Conservation (phyloP, 179 eudicot species). For the Corrigiola litoralis region DNA sequence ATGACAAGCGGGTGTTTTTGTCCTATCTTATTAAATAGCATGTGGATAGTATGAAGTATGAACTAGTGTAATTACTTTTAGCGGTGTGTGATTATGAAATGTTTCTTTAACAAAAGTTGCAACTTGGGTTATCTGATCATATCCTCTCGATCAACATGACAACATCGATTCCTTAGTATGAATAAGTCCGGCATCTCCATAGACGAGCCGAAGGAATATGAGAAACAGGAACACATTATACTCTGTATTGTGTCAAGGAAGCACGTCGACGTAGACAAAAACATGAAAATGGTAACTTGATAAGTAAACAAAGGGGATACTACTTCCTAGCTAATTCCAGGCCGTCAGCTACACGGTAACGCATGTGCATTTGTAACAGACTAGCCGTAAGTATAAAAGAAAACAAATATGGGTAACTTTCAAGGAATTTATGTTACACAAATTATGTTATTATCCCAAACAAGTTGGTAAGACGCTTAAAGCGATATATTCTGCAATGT, state of each 20-base stretch:
- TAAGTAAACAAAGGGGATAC: constrained; percentile 1
- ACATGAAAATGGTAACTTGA: neutral
- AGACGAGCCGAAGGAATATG: no score
- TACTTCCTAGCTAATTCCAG: no score
- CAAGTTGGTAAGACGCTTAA: constrained; percentile 2
- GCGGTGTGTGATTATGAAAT: neutral
- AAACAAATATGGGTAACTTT: no score
- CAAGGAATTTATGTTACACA: constrained; percentile 18
- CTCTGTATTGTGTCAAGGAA: no score
- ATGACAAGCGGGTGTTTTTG: constrained; percentile 6
- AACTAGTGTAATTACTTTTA: neutral
- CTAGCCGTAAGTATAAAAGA: no score
- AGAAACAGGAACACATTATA: no score
- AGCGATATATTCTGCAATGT: no score
- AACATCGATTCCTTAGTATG: no score
- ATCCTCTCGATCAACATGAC: no score
- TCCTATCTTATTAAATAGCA: constrained; percentile 22
- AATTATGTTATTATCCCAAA: no score
- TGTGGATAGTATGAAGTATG: neutral
- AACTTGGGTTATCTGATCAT: no score
- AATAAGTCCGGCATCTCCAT: no score
- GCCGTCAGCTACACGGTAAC: neutral
- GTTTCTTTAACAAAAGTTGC: neutral
- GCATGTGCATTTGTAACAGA: constrained; percentile 19
- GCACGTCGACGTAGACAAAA: neutral